These are phyloP conservation scores for Solanum corneliomulleri DNA, from an alignment of 257 asterid species.

Conservation along the genomic window DNA sequence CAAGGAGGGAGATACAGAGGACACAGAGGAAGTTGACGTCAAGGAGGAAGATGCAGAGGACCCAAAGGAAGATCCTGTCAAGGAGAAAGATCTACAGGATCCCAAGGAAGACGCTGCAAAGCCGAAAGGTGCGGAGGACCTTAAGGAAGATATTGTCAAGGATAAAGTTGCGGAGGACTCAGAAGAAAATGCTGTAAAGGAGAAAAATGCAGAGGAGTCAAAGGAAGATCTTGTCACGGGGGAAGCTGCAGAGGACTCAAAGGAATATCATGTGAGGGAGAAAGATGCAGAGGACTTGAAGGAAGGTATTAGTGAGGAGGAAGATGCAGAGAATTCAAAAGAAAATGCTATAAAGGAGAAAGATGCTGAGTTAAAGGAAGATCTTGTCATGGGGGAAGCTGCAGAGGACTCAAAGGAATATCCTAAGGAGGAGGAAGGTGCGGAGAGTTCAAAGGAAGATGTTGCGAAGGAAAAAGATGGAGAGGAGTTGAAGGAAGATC, in stretches of 20 bases:
- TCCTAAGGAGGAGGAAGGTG: not conserved
- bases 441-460: slow-evolving; percentile 2
- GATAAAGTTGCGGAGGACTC: not conserved
- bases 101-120: not conserved
- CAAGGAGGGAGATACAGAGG: not conserved
- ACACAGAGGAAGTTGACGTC: not conserved
- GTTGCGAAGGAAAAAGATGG: not conserved
- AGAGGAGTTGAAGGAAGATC: not conserved
- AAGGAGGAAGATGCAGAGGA: not conserved
- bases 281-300: not conserved
- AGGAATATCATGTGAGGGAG: not conserved
- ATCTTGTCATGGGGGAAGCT: not conserved
- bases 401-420: not conserved
- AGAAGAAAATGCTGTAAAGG: not conserved
- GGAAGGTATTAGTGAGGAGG: not conserved
- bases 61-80: not conserved
- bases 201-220: not conserved
- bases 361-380: not conserved
- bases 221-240: not conserved
- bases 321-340: not conserved
- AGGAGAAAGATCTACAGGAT: not conserved
- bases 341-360: not conserved
- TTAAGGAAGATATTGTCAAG: not conserved
- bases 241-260: not conserved
- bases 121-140: not conserved